These are phyloP conservation scores for Alternaria arborescens DNA, from an alignment of 2,329 filamentous ascomycete species.

Conservation along the genomic window DNA sequence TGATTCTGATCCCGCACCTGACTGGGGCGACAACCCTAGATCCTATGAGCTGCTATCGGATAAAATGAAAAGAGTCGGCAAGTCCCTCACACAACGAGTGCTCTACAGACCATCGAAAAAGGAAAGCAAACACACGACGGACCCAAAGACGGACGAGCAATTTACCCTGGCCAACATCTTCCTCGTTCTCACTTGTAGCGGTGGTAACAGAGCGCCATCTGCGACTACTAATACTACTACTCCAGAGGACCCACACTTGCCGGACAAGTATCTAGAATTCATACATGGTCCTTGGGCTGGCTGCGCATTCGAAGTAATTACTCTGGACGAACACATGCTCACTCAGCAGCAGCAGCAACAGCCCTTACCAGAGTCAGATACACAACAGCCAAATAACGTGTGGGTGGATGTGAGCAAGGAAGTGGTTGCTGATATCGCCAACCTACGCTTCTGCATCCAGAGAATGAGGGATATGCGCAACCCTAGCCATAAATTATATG, in stretches of 20 bases:
- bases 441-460: constrained; percentile 14
- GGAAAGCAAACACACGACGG: neutral
- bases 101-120: neutral
- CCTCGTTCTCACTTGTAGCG: constrained; percentile 10
- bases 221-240: no score
- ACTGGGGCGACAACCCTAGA: neutral
- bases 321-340: constrained; percentile 9
- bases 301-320: constrained; percentile 20
- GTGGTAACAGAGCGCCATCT: neutral
- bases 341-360: no score
- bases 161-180: constrained; percentile 21
- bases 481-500: accelerated
- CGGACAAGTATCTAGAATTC: constrained; percentile 4
- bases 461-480: neutral
- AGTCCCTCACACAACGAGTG: neutral
- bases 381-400: neutral
- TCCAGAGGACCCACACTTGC: neutral
- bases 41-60: neutral
- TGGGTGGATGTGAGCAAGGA: constrained; percentile 20
- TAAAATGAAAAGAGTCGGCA: neutral
- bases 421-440: constrained; percentile 15
- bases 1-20: neutral
- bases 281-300: constrained; percentile 20
- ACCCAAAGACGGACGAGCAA: neutral
- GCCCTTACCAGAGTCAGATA: no score